These are phyloP conservation scores for Diaporthe sp. DNA, from an alignment of 2,329 filamentous ascomycete genomes.

Conservation along the genomic window DNA sequence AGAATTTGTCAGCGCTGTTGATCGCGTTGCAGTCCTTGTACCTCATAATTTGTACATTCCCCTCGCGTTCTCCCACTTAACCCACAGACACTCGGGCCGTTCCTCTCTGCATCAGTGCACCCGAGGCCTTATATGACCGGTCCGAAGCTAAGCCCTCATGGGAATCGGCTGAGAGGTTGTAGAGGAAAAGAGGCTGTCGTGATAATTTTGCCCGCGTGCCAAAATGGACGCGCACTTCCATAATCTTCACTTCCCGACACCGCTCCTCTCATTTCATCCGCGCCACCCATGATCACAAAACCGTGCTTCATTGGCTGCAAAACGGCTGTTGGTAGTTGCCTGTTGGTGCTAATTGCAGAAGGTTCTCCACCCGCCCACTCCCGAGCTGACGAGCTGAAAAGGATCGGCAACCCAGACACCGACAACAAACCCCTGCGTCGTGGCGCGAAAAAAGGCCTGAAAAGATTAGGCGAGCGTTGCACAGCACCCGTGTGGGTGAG, in stretches of 20 bases:
- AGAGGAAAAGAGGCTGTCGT: neutral
- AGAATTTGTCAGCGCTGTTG: neutral
- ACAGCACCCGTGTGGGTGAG: neutral
- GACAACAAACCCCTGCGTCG: neutral
- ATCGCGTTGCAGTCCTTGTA: neutral
- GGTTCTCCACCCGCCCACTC: neutral
- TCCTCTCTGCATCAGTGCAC: neutral
- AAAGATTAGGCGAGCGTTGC: neutral
- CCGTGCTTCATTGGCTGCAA: neutral
- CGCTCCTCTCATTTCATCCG: constrained; percentile 15
- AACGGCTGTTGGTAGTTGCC: constrained; percentile 8
- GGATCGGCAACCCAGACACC: constrained; percentile 3
- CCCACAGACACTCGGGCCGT: neutral
- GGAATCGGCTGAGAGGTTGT: neutral
- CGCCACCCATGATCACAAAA: neutral
- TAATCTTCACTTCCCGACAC: neutral
- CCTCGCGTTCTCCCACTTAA: neutral
- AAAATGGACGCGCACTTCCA: neutral
- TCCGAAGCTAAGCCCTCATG: neutral
- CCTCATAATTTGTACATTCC: neutral
- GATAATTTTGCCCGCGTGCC: neutral
- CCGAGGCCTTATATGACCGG: neutral
- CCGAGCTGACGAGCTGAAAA: constrained; percentile 23
- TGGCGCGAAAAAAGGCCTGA: neutral
- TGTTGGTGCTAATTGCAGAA: neutral